phyloP scores from a whole-genome alignment of 352 stramenopile genomes.

The Phytophthora podocarpi region DNA sequence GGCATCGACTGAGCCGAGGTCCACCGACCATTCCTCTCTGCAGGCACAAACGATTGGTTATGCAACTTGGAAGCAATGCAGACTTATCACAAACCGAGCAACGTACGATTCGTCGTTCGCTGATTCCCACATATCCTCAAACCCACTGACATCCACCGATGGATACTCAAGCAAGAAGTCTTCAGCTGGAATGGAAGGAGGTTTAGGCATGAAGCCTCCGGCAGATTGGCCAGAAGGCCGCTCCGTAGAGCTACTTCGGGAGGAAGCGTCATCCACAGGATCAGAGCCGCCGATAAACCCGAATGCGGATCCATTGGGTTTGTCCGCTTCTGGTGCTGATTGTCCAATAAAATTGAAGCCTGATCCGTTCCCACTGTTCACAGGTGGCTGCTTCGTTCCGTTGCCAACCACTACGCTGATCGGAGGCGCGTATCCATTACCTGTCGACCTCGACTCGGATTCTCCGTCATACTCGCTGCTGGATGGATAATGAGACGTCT shows the following conservation, averaged over 20 bases:
- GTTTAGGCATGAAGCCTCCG: constrained; percentile 37
- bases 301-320: constrained; percentile 65
- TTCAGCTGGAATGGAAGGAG: constrained; percentile 44
- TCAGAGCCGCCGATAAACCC: constrained; percentile 71
- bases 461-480: constrained; percentile 66
- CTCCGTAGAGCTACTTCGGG: constrained; percentile 48
- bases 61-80: background rate
- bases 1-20: constrained; percentile 48
- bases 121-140: constrained; percentile 80
- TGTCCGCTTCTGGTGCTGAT: constrained; percentile 13
- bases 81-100: background rate
- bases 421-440: constrained; percentile 57
- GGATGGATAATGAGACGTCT: constrained; percentile 53
- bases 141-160: constrained; percentile 54
- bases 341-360: constrained; percentile 43
- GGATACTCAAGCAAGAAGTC: constrained; percentile 67
- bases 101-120: constrained; percentile 78
- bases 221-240: constrained; percentile 46
- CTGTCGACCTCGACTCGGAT: constrained; percentile 49
- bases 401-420: constrained; percentile 27
- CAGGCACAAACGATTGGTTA: constrained; percentile 19
- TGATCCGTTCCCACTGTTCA: constrained; percentile 26
- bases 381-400: constrained; percentile 25
- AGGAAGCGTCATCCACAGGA: constrained; percentile 48
- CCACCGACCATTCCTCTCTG: constrained; percentile 78